These are phyloP conservation scores for Boletus vinaceobasis DNA, from an alignment of 768 basidiomycete species.

Conservation along the genomic window DNA sequence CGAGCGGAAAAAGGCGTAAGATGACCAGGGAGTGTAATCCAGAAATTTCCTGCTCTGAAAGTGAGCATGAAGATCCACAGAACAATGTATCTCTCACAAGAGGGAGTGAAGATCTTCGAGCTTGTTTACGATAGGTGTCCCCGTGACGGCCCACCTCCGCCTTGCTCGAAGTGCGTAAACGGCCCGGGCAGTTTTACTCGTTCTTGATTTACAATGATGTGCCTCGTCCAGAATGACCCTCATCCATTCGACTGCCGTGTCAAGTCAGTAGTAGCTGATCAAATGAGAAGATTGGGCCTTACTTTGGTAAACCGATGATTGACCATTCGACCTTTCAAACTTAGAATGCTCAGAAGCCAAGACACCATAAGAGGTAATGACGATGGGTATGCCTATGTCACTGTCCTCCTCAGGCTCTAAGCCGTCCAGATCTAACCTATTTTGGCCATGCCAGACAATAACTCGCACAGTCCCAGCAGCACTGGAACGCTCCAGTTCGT, in stretches of 20 bases:
- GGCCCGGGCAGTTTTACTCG: constrained; percentile 83
- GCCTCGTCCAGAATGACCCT: constrained; percentile 90
- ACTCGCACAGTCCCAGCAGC: constrained; percentile 62
- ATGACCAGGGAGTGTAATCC: constrained; percentile 76
- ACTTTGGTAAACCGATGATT: constrained; percentile 73
- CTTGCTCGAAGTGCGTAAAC: constrained; percentile 80
- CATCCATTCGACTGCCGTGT: constrained; percentile 66
- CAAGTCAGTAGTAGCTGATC: constrained; percentile 4
- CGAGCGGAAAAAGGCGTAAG: constrained; percentile 87
- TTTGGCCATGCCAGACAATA: constrained; percentile 86
- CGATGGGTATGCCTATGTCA: constrained; percentile 59
- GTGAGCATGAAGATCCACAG: constrained; percentile 39
- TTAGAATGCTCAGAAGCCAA: constrained; percentile 85
- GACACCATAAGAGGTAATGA: constrained; percentile 91
- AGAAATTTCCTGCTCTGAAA: constrained; percentile 62
- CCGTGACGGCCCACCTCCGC: constrained; percentile 89
- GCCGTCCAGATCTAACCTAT: constrained; percentile 68
- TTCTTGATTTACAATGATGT: constrained; percentile 88
- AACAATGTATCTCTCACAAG: constrained; percentile 47
- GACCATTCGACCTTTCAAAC: constrained; percentile 48
- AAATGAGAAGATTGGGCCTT: constrained; percentile 16
- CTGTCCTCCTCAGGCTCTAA: constrained; percentile 53
- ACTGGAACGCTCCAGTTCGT: constrained; percentile 84
- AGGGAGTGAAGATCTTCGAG: constrained; percentile 90
- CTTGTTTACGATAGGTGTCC: constrained; percentile 94